Evolutionary conservation across 2,329 filamentous ascomycete genomes (phyloP).

Genomic region (Acephala macrosclerotiorum): DNA sequence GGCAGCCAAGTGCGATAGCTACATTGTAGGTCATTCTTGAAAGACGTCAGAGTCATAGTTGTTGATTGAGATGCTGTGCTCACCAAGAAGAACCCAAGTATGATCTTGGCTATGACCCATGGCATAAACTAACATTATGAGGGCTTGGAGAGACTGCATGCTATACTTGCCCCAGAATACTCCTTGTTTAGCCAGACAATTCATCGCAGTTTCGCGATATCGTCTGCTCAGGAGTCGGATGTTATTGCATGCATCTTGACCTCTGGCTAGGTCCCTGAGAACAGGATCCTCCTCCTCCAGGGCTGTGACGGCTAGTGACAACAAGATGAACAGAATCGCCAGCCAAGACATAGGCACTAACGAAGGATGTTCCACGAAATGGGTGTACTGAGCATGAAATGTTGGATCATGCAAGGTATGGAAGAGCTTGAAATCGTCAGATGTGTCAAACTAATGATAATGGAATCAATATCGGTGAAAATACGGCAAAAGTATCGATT

Average conservation of each 20-base stretch:
- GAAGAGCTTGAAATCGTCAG: conserved; percentile 19
- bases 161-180: conserved; percentile 29
- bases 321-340: conserved; percentile 26
- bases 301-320: conserved; percentile 26
- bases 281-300: conserved; percentile 26
- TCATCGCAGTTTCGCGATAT: conserved; percentile 29
- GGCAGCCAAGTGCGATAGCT: conserved; percentile 24
- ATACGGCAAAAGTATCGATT: conserved; percentile 26
- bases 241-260: conserved; percentile 17
- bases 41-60: neutral
- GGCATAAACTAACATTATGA: conserved; percentile 28
- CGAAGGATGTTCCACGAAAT: conserved; percentile 21
- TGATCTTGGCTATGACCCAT: conserved; percentile 27
- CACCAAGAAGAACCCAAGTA: conserved; percentile 29
- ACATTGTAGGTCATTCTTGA: conserved; percentile 28
- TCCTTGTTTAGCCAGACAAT: conserved; percentile 26
- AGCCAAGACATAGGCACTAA: conserved; percentile 21
- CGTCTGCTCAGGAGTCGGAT: conserved; percentile 19
- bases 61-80: neutral
- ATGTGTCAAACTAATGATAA: neutral
- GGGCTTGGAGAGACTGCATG: conserved; percentile 26
- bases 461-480: conserved; percentile 23
- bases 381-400: conserved; percentile 22
- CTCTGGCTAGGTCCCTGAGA: conserved; percentile 23
- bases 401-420: conserved; percentile 30